These are phyloP conservation scores for Metschnikowia henanensis DNA, from an alignment of 805 yeast species.

Conservation along the genomic window DNA sequence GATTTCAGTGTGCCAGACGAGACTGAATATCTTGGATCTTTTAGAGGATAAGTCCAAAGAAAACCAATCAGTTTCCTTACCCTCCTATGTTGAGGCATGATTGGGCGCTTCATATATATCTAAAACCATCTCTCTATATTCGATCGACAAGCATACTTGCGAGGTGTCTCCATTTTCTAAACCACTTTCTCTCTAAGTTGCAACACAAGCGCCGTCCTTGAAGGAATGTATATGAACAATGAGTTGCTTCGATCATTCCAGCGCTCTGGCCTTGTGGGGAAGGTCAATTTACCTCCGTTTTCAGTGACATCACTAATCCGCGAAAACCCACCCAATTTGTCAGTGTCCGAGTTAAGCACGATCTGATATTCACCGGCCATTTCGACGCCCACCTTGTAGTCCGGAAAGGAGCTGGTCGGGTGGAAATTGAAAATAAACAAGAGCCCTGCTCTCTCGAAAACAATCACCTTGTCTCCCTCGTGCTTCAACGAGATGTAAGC, in stretches of 20 bases:
- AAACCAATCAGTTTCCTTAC: neutral
- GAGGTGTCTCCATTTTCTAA: neutral
- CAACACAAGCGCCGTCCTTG: slow-evolving; percentile 52
- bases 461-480: slow-evolving; percentile 86
- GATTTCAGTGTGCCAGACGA: slow-evolving; percentile 15
- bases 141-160: neutral
- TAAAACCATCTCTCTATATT: too few species aligned
- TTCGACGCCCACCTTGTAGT: slow-evolving; percentile 90
- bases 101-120: too few species aligned
- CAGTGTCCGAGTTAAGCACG: slow-evolving; percentile 72
- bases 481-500: slow-evolving; percentile 88
- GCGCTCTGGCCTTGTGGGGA: slow-evolving; percentile 65
- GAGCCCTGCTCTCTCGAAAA: slow-evolving; percentile 83
- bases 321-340: slow-evolving; percentile 76
- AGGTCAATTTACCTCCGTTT: slow-evolving; percentile 42
- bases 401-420: slow-evolving; percentile 78
- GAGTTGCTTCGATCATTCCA: slow-evolving; percentile 85
- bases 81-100: slow-evolving; percentile 1
- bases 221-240: slow-evolving; percentile 79
- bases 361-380: slow-evolving; percentile 72
- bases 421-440: slow-evolving; percentile 89
- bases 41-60: slow-evolving; percentile 1
- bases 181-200: slow-evolving; percentile 31
- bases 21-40: slow-evolving; percentile 15
- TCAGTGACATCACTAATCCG: slow-evolving; percentile 47